Conservation (phyloP, 2,329 filamentous ascomycete genomes). For the Sporothrix curviconia region DNA sequence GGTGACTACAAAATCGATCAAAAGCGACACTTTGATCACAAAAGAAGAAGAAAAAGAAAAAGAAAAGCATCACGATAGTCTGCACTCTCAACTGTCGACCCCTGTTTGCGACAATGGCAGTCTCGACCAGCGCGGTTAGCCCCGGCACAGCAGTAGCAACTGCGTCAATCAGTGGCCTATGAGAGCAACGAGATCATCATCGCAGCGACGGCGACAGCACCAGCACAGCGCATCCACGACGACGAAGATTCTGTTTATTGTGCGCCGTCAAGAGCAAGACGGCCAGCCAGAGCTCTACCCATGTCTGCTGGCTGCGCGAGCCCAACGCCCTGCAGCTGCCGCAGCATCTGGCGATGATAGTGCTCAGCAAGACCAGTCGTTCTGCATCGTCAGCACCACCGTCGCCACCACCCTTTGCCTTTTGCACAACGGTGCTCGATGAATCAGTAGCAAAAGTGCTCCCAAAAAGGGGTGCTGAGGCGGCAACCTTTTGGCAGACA, state of each 20-base stretch:
- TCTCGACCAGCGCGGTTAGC: background rate
- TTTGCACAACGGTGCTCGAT: constrained; percentile 21
- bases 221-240: constrained; percentile 11
- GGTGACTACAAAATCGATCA: constrained; percentile 1
- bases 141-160: background rate
- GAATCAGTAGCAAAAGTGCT: constrained; percentile 22
- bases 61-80: no score
- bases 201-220: no score
- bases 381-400: background rate
- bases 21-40: background rate
- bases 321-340: background rate
- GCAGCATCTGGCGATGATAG: background rate
- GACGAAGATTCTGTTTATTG: constrained; percentile 29
- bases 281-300: background rate
- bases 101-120: background rate
- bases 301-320: constrained; percentile 6
- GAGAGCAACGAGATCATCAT: constrained; percentile 16
- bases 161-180: background rate
- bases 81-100: no score
- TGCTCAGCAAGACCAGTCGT: no score
- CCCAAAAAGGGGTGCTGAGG: constrained; percentile 31
- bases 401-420: constrained; percentile 16
- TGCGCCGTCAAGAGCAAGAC: background rate
- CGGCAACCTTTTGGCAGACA: constrained; percentile 29
- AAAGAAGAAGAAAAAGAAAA: background rate